Conservation (phyloP, 805 yeast species). For the Candida sithepensis region DNA sequence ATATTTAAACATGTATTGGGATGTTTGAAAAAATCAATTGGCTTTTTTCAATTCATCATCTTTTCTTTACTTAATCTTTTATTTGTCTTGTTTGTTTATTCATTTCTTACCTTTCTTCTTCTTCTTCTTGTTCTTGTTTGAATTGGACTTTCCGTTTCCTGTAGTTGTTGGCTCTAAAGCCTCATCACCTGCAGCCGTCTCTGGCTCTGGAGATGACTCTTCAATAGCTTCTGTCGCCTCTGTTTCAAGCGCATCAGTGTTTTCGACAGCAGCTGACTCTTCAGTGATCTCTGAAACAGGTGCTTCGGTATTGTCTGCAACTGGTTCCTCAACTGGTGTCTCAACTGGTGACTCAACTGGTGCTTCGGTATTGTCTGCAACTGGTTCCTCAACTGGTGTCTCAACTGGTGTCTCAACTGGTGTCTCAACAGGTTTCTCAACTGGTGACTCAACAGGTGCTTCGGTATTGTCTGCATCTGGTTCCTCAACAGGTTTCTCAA, state of each 20-base stretch:
- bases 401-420: conserved; percentile 5
- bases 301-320: no score
- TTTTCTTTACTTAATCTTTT: no score
- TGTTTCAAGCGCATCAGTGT: conserved; percentile 1
- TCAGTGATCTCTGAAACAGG: background rate
- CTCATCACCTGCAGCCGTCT: background rate
- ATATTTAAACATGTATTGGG: no score
- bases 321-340: no score
- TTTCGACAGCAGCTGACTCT: conserved; percentile 1
- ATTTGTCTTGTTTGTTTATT: no score
- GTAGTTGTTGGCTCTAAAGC: conserved; percentile 1
- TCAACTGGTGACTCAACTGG: background rate
- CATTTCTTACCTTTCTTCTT: conserved; percentile 31
- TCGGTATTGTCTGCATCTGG: background rate
- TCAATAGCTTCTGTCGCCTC: conserved; percentile 7
- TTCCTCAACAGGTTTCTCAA: no score
- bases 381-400: conserved; percentile 2
- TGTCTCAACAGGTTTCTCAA: conserved; percentile 4
- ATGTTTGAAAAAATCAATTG: no score
- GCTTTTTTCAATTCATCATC: no score
- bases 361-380: conserved; percentile 4
- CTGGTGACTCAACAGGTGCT: conserved; percentile 9
- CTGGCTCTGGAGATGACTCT: background rate
- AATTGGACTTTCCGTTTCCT: background rate
- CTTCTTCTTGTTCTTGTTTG: conserved; percentile 25